These are phyloP conservation scores for Aspergillus unguis DNA, from an alignment of 2,329 filamentous ascomycete species.

Conservation along the genomic window DNA sequence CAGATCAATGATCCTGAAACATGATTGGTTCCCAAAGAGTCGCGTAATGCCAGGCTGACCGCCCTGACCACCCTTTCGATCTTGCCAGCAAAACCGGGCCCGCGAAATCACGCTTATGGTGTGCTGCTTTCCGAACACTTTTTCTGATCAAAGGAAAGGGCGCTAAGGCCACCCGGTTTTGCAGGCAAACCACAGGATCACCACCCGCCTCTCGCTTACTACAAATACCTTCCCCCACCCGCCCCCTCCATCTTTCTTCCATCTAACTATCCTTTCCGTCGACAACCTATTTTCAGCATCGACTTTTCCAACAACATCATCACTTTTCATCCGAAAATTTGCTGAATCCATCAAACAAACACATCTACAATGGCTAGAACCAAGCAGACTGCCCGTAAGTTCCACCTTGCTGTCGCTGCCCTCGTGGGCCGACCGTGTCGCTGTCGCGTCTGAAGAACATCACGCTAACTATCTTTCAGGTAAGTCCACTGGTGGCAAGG, in stretches of 20 bases:
- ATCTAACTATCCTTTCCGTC: slow-evolving; percentile 27
- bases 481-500: slow-evolving; percentile 73
- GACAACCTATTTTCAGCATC: slow-evolving; percentile 26
- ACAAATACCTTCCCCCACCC: slow-evolving; percentile 44
- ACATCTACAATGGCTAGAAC: slow-evolving; percentile 48
- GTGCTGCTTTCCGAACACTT: slow-evolving; percentile 33
- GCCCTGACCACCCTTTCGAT: slow-evolving; percentile 23
- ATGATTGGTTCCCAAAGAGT: slow-evolving; percentile 34
- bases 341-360: slow-evolving; percentile 29
- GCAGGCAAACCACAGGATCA: slow-evolving; percentile 34
- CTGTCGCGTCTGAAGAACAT: slow-evolving; percentile 22
- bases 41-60: slow-evolving; percentile 32
- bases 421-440: slow-evolving; percentile 17
- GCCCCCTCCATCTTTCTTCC: slow-evolving; percentile 36
- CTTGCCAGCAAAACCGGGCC: slow-evolving; percentile 25
- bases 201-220: slow-evolving; percentile 31
- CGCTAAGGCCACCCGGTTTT: slow-evolving; percentile 27
- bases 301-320: slow-evolving; percentile 28
- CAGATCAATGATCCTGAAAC: slow-evolving; percentile 35
- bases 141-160: slow-evolving; percentile 29
- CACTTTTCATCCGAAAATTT: slow-evolving; percentile 27
- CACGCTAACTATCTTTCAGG: slow-evolving; percentile 44
- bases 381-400: slow-evolving; percentile 54
- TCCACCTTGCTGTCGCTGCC: slow-evolving; percentile 21
- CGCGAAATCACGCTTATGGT: slow-evolving; percentile 33